Evolutionary conservation across 2,329 filamentous ascomycete genomes (phyloP).

Genomic region (Botrytis porri): DNA sequence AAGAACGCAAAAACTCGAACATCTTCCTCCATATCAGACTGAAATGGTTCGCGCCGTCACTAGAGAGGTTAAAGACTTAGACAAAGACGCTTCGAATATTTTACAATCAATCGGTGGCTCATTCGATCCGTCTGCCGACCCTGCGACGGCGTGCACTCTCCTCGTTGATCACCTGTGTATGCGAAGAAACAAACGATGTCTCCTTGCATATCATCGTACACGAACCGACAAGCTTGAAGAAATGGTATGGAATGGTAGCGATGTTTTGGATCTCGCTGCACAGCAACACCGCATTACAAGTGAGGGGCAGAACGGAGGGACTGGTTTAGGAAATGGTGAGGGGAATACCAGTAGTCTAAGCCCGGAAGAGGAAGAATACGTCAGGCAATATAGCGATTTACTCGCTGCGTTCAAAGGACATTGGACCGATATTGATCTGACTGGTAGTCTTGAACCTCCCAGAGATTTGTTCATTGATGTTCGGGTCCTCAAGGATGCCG

Average conservation of each 20-base stretch:
- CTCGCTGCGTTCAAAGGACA: conserved; percentile 96
- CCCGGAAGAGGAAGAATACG: conserved; percentile 95
- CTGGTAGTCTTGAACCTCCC: conserved; percentile 90
- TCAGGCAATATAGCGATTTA: conserved; percentile 85
- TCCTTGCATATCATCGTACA: conserved; percentile 90
- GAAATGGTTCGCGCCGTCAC: conserved; percentile 85
- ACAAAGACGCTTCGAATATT: conserved; percentile 77
- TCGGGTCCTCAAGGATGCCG: conserved; percentile 89
- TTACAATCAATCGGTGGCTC: conserved; percentile 54
- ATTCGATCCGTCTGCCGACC: conserved; percentile 83
- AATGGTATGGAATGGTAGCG: conserved; percentile 86
- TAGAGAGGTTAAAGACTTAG: conserved; percentile 88
- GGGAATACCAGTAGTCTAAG: conserved; percentile 72
- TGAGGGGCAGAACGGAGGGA: conserved; percentile 37
- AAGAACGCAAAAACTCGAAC: conserved; percentile 79
- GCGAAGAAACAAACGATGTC: conserved; percentile 91
- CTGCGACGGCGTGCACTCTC: conserved; percentile 80
- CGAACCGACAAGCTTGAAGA: conserved; percentile 89
- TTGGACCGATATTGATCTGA: conserved; percentile 97
- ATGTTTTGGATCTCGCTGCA: conserved; percentile 69
- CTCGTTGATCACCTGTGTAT: conserved; percentile 93
- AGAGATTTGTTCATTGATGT: conserved; percentile 96
- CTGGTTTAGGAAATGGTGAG: conserved; percentile 44
- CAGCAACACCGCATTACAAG: conserved; percentile 47
- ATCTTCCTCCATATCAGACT: conserved; percentile 88